phyloP scores from a whole-genome alignment of 768 basidiomycete genomes.

The Gyrodon lividus region DNA sequence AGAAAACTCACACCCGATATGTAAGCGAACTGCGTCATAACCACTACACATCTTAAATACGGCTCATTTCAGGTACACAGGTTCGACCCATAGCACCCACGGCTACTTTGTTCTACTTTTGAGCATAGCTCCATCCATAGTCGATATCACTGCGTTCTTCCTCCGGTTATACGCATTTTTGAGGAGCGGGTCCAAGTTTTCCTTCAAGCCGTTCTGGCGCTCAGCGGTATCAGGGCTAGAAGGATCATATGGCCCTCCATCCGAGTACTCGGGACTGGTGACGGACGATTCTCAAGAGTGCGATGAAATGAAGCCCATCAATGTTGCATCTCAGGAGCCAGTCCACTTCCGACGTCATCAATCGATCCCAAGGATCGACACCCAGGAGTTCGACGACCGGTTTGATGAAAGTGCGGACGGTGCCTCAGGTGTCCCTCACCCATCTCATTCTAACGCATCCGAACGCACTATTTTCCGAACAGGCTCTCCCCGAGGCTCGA shows the following conservation, averaged over 20 bases:
- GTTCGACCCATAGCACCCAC: constrained; percentile 57
- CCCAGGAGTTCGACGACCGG: constrained; percentile 19
- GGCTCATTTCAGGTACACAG: constrained; percentile 58
- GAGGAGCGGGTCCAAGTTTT: constrained; percentile 41
- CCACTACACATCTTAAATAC: constrained; percentile 1
- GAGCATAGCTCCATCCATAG: constrained; percentile 43
- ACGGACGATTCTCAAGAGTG: constrained; percentile 55
- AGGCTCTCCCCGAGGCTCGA: constrained; percentile 39
- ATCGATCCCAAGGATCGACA: constrained; percentile 25
- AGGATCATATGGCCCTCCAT: constrained; percentile 18
- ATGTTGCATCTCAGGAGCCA: constrained; percentile 1
- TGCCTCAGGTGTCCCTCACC: constrained; percentile 23
- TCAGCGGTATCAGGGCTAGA: constrained; percentile 54
- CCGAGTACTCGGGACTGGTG: constrained; percentile 61
- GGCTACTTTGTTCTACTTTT: constrained; percentile 57
- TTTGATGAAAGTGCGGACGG: constrained; percentile 45
- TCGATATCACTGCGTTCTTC: constrained; percentile 54
- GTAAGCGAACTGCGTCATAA: constrained; percentile 43
- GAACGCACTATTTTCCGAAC: constrained; percentile 53
- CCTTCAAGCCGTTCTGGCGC: constrained; percentile 54
- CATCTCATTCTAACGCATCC: constrained; percentile 46
- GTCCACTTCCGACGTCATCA: constrained; percentile 18
- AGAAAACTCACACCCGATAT: constrained; percentile 79
- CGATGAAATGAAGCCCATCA: constrained; percentile 43
- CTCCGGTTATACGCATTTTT: constrained; percentile 53